Percentiles rank a stretch among this genome's conserved stretches.
These are phyloP conservation scores for Bretschneidera sinensis DNA, from an alignment of 345 rosid genomes.

Conservation along the genomic window DNA sequence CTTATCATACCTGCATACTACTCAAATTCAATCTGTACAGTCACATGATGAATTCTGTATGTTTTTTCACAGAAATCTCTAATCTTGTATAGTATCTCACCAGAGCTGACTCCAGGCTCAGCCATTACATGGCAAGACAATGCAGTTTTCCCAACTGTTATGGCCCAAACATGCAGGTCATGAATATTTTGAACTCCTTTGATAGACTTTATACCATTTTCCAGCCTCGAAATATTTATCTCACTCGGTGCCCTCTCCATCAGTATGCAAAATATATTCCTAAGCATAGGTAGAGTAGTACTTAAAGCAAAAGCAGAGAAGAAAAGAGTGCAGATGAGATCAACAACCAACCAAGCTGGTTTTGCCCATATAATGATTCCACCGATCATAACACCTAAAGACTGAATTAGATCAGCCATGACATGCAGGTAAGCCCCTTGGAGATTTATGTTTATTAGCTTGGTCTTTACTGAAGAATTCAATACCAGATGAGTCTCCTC, in stretches of 20 bases:
- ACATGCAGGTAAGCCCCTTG: conserved; percentile 84
- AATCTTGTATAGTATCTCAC: conserved; percentile 40
- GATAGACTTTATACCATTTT: conserved; percentile 41
- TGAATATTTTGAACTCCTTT: conserved; percentile 50
- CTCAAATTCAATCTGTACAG: conserved; percentile 66
- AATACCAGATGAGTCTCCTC: conserved; percentile 33
- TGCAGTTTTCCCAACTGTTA: conserved; percentile 59
- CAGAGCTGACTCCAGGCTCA: conserved; percentile 42
- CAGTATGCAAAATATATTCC: conserved; percentile 43
- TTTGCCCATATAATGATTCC: conserved; percentile 64
- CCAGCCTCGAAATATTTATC: conserved; percentile 38
- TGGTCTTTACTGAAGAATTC: conserved; percentile 19
- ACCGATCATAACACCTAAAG: conserved; percentile 75
- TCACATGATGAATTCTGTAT: conserved; percentile 59
- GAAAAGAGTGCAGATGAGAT: conserved; percentile 61
- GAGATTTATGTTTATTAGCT: conserved; percentile 59
- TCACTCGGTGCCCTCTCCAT: conserved; percentile 71
- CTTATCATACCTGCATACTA: background rate
- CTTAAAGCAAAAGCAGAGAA: conserved; percentile 53
- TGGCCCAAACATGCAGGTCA: conserved; percentile 82
- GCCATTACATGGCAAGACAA: conserved; percentile 66
- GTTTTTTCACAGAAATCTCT: conserved; percentile 49
- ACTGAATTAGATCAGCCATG: conserved; percentile 70
- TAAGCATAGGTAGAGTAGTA: conserved; percentile 62
- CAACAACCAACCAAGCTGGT: conserved; percentile 60